phyloP scores from a whole-genome alignment of 306 rosid genomes.

The Dryas drummondii region DNA sequence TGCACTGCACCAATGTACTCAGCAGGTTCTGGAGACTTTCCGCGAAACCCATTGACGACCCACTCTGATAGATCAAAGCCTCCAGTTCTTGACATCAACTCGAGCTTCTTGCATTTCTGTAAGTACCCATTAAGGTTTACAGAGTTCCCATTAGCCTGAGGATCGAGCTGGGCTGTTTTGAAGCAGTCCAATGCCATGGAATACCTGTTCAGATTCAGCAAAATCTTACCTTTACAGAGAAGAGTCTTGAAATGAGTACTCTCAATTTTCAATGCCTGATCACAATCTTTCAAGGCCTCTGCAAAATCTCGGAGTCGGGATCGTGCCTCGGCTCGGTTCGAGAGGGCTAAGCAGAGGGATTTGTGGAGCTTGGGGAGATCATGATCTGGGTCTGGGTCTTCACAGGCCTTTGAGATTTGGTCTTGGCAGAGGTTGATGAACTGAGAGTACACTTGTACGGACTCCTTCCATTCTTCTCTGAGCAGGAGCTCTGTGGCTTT shows the following conservation, averaged over 20 bases:
- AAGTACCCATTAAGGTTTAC: constrained; percentile 54
- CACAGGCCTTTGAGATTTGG: constrained; percentile 20
- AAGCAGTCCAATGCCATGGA: constrained; percentile 63
- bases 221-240: constrained; percentile 76
- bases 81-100: constrained; percentile 62
- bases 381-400: constrained; percentile 23
- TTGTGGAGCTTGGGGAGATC: constrained; percentile 43
- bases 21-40: constrained; percentile 68
- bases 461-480: constrained; percentile 81
- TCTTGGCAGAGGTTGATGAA: constrained; percentile 58
- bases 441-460: constrained; percentile 52
- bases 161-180: constrained; percentile 46
- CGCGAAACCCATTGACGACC: constrained; percentile 54
- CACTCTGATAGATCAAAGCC: constrained; percentile 78
- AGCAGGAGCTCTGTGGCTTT: constrained; percentile 79
- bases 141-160: constrained; percentile 45
- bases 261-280: constrained; percentile 58
- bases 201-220: constrained; percentile 62
- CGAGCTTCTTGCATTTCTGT: constrained; percentile 72
- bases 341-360: constrained; percentile 72
- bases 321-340: constrained; percentile 77
- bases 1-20: constrained; percentile 67
- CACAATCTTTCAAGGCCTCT: constrained; percentile 62
- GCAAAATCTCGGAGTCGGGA: constrained; percentile 51
- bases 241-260: constrained; percentile 74